These are phyloP conservation scores for Solanum corneliomulleri DNA, from an alignment of 257 asterid genomes.

Conservation along the genomic window DNA sequence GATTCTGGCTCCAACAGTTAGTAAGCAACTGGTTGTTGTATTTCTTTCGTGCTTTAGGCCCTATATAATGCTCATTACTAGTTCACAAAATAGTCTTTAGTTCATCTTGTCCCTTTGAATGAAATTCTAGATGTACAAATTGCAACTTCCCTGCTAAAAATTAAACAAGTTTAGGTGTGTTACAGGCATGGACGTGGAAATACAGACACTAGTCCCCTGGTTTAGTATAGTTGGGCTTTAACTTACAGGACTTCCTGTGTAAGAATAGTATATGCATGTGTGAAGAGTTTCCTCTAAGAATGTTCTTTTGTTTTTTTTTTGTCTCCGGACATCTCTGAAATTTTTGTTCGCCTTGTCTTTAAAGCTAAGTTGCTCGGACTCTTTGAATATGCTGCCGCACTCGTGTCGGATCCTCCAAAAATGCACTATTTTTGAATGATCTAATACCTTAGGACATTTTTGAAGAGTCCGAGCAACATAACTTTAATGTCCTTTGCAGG, in stretches of 20 bases:
- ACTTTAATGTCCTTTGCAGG: background rate
- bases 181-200: background rate
- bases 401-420: background rate
- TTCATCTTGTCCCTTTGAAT: background rate
- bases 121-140: background rate
- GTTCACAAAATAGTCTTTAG: background rate
- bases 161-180: background rate
- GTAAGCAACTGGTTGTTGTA: background rate
- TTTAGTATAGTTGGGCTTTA: background rate
- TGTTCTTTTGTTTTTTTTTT: background rate
- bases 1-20: background rate
- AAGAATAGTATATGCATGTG: background rate
- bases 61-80: background rate
- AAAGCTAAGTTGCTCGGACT: background rate
- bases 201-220: background rate
- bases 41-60: background rate
- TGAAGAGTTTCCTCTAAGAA: background rate
- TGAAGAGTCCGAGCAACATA: background rate
- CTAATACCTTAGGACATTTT: background rate
- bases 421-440: background rate
- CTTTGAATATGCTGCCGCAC: background rate
- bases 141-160: background rate
- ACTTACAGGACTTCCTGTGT: background rate
- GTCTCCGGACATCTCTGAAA: background rate
- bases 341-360: background rate